These are phyloP conservation scores for Syzygium aromaticum DNA, from an alignment of 345 rosid genomes.

Conservation along the genomic window DNA sequence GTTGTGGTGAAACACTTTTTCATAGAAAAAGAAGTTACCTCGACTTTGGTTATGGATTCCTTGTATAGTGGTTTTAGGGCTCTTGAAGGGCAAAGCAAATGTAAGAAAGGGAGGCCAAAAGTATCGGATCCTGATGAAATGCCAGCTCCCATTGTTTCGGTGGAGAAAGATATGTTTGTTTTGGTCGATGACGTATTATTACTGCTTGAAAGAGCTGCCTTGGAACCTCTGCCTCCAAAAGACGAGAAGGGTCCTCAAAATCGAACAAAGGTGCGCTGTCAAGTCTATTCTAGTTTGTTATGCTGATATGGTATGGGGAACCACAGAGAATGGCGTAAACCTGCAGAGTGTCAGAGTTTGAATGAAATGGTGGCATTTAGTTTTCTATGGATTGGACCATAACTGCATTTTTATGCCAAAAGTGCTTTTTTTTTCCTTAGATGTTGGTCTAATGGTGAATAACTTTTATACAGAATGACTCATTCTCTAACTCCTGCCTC, in stretches of 20 bases:
- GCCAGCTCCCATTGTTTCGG: constrained; percentile 65
- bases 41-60: constrained; percentile 98
- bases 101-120: constrained; percentile 49
- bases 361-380: background rate
- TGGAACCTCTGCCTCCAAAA: constrained; percentile 78
- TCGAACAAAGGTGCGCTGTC: constrained; percentile 58
- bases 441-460: background rate
- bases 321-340: background rate
- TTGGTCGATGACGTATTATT: constrained; percentile 76
- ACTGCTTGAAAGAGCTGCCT: constrained; percentile 70
- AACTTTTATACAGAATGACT: background rate
- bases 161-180: constrained; percentile 69
- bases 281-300: background rate
- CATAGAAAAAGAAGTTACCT: constrained; percentile 86
- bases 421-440: background rate
- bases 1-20: constrained; percentile 84
- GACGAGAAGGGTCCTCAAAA: constrained; percentile 83
- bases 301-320: background rate
- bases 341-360: background rate
- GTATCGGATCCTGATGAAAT: constrained; percentile 50
- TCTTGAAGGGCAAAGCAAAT: constrained; percentile 72
- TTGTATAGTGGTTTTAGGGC: constrained; percentile 94
- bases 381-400: background rate
- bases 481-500: background rate
- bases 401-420: background rate